Base-by-base conservation (phyloP, 768 basidiomycete species). In the Leucocoprinus birnbaumii region DNA sequence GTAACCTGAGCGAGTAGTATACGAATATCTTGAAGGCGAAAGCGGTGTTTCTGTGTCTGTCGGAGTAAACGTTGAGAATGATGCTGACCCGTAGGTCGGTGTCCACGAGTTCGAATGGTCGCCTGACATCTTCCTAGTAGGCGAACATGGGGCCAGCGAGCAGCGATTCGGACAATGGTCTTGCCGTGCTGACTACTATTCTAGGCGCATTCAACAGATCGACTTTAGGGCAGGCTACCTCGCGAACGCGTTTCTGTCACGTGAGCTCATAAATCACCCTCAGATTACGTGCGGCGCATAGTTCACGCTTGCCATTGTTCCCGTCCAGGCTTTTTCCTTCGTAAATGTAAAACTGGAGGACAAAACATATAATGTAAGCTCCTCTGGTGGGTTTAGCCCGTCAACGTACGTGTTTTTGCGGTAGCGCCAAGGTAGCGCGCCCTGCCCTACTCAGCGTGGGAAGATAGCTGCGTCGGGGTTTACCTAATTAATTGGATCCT, bases 1-100 rank as follows among this genome's bases (percentile, higher is more conserved):
- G 24, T 26, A 41, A 86, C 86, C 79, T 67, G 83, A 82, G 61
- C 70, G 74, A 7, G 77, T 71, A 51, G 81, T 74, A 64, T 82
- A 79, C 3, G 84, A 83, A 64, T 77, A 73, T 72, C 82, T 77
- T 67, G 85, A 83, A 44, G 83, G 80, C 3, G 84, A 84, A 59
- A 80, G 73, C 10, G 79, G 77, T 48, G 66, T 65, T 45, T 61
- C 64, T 18, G 81, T 78, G 58, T 80, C 76, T 3, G 84, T 73
- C 42, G 72, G 72, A 16, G 80, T 76, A 47, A 82, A 76, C 14
- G 38, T 49, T 22, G 80, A 79, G 61, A 77, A 83, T 0, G 83
- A 82, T 18, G 80, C 76, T 43, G 83, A 81, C 69, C 83, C 85
- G 60, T 80, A 80, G 19, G 78, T 72, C 21, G 85, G 86, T 47